These are phyloP conservation scores for Alloascoidea hylecoeti DNA, from an alignment of 805 yeast genomes.

Conservation along the genomic window DNA sequence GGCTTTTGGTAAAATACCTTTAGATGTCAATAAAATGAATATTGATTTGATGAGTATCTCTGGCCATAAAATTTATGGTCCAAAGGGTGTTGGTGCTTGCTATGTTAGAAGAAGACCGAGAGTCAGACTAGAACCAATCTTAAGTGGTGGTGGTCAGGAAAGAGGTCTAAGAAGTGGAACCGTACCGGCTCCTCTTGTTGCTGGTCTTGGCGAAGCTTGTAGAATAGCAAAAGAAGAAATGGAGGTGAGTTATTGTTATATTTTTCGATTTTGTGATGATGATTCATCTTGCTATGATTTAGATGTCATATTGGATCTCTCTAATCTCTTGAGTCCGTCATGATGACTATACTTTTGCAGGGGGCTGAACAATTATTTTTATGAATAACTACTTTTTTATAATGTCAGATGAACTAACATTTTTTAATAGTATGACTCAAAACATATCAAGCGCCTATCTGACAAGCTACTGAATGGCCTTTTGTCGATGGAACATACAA, in stretches of 20 bases:
- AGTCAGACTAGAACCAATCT: constrained; percentile 88
- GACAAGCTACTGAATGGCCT: constrained; percentile 59
- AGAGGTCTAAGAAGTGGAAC: constrained; percentile 97
- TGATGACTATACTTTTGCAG: too few relatives aligned
- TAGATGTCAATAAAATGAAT: constrained; percentile 88
- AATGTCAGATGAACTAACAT: too few relatives aligned
- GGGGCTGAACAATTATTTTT: too few relatives aligned
- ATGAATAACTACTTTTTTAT: too few relatives aligned
- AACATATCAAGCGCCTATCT: constrained; percentile 59
- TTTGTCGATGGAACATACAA: constrained; percentile 75
- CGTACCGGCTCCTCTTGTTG: constrained; percentile 88
- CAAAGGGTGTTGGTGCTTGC: constrained; percentile 94
- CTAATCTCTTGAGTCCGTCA: too few relatives aligned
- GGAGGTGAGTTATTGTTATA: constrained; percentile 21
- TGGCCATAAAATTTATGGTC: constrained; percentile 95
- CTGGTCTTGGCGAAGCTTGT: constrained; percentile 97
- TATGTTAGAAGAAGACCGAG: constrained; percentile 96
- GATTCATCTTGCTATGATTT: too few relatives aligned
- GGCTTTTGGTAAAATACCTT: constrained; percentile 86
- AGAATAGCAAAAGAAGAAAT: constrained; percentile 64
- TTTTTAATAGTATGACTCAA: constrained; percentile 37
- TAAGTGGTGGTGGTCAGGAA: constrained; percentile 98
- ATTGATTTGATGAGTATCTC: constrained; percentile 89
- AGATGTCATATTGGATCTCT: too few relatives aligned
- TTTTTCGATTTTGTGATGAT: too few relatives aligned